Conservation (phyloP, 768 basidiomycete species). For the Lactifluus hygrophoroides region DNA sequence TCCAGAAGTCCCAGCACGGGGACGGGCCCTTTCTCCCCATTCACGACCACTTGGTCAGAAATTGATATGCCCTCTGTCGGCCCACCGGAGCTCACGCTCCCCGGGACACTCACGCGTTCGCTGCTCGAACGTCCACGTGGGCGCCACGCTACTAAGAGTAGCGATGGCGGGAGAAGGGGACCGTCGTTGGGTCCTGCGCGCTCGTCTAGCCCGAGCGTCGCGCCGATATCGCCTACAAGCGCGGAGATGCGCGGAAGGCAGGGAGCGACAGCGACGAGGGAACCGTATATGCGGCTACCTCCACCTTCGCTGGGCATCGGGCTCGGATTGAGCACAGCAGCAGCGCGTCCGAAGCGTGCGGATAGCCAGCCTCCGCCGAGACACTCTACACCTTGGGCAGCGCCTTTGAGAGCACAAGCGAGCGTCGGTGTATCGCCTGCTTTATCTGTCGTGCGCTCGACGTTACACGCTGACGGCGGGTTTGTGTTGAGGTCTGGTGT, state of each 20-base stretch:
- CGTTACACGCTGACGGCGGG: constrained; percentile 7
- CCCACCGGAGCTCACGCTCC: constrained; percentile 10
- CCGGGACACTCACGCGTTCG: background rate
- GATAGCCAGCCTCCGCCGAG: constrained; percentile 19
- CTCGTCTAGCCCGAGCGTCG: constrained; percentile 41
- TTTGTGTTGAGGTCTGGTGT: constrained; percentile 11
- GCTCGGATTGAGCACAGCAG: background rate
- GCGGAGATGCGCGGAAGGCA: constrained; percentile 11
- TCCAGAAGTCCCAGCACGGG: constrained; percentile 16
- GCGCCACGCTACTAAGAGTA: background rate
- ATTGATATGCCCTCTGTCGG: constrained; percentile 11
- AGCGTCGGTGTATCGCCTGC: constrained; percentile 16
- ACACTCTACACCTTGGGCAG: constrained; percentile 11
- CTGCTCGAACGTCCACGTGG: constrained; percentile 18
- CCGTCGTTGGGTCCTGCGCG: constrained; percentile 30
- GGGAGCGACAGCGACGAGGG: background rate
- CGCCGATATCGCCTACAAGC: constrained; percentile 37
- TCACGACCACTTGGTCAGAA: constrained; percentile 15
- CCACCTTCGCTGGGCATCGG: background rate
- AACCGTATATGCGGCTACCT: background rate
- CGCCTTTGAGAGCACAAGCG: constrained; percentile 6
- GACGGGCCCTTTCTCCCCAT: constrained; percentile 9
- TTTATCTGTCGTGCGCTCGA: constrained; percentile 8
- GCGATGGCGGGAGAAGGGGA: constrained; percentile 30
- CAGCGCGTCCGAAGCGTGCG: constrained; percentile 2